phyloP scores from a whole-genome alignment of 805 yeast species.

The Schizosaccharomyces octosporus region DNA sequence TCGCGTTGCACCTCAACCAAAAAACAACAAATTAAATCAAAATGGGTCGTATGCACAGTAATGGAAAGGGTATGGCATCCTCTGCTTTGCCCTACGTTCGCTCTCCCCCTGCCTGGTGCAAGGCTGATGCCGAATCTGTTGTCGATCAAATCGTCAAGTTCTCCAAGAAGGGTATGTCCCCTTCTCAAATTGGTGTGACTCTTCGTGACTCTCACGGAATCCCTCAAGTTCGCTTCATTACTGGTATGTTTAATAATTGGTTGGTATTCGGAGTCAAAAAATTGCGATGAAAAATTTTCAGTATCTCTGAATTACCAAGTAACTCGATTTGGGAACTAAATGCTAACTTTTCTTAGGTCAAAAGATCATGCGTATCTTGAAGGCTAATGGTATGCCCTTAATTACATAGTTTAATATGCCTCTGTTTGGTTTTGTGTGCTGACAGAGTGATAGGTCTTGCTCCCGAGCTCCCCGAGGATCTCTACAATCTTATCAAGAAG shows the following conservation, averaged over 20 bases:
- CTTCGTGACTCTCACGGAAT: slow-evolving; percentile 99
- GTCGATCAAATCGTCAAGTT: slow-evolving; percentile 96
- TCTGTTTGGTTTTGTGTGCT: slow-evolving; percentile 13
- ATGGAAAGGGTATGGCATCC: slow-evolving; percentile 98
- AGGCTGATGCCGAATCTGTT: slow-evolving; percentile 80
- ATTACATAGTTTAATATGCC: slow-evolving; percentile 6
- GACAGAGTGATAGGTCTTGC: slow-evolving; percentile 36
- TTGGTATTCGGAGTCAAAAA: not conserved
- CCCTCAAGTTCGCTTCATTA: slow-evolving; percentile 85
- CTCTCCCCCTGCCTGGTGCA: slow-evolving; percentile 98
- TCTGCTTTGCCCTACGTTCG: slow-evolving; percentile 99
- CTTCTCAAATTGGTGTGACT: slow-evolving; percentile 97
- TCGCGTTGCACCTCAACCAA: not conserved
- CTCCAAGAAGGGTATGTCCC: slow-evolving; percentile 99
- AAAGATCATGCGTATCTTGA: slow-evolving; percentile 97
- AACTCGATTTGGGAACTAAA: not conserved
- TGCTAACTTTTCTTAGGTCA: slow-evolving; percentile 16
- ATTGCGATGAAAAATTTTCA: not conserved
- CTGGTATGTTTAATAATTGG: slow-evolving; percentile 25
- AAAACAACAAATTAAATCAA: slow-evolving; percentile 13
- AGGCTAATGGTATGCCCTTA: slow-evolving; percentile 58
- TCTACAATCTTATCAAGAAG: slow-evolving; percentile 96
- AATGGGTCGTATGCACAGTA: slow-evolving; percentile 61
- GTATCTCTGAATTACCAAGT: too few relatives aligned
- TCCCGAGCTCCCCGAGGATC: slow-evolving; percentile 99